Evolutionary conservation across 164 flowering plant genomes (phyloP).

Genomic region (Litsea cubeba): DNA sequence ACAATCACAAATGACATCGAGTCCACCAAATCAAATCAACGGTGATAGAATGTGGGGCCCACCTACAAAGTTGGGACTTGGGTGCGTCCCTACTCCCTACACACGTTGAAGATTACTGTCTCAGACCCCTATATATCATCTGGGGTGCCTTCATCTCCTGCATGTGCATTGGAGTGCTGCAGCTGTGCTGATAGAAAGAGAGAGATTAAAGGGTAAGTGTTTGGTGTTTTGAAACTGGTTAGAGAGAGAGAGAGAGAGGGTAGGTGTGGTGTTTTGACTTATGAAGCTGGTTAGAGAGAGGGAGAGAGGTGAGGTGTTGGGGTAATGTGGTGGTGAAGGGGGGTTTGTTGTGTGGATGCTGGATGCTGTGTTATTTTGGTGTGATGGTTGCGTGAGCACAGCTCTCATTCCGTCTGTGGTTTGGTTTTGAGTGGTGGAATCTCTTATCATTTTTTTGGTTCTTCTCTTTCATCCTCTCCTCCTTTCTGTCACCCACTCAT

Average conservation of each 20-base stretch:
- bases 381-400: slow-evolving; percentile 43
- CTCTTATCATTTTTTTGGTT: slow-evolving; percentile 15
- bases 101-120: not conserved
- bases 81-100: too few species aligned
- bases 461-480: not conserved
- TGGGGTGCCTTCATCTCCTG: not conserved
- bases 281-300: not conserved
- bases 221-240: too few species aligned
- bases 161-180: not conserved
- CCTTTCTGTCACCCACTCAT: not conserved
- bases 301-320: not conserved
- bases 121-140: not conserved
- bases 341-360: slow-evolving; percentile 3
- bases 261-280: too few species aligned
- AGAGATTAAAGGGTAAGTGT: too few species aligned
- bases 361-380: not conserved
- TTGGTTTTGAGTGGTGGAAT: slow-evolving; percentile 26
- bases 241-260: too few species aligned
- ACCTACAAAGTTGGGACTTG: not conserved
- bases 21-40: not conserved
- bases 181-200: too few species aligned
- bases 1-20: not conserved
- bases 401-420: slow-evolving; percentile 30
- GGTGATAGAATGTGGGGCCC: not conserved
- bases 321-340: not conserved